phyloP scores from a whole-genome alignment of 208 protist species.

The Trypanosomatidae sp. region DNA sequence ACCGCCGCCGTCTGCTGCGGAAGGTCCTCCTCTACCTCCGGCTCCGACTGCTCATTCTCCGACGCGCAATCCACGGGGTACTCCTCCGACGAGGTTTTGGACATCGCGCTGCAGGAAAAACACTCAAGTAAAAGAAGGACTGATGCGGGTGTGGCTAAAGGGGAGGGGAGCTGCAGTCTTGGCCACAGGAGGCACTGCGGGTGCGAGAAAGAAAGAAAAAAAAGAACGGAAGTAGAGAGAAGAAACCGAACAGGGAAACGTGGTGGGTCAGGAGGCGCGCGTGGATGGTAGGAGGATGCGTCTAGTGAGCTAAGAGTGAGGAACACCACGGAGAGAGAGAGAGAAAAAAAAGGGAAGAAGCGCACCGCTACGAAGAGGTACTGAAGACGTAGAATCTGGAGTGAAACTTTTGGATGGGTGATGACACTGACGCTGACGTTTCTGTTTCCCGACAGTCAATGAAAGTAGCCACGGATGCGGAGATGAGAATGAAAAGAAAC shows the following conservation, averaged over 20 bases:
- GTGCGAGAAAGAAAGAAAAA: not conserved
- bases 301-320: not conserved
- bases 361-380: not conserved
- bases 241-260: too few relatives aligned
- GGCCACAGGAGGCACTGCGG: not conserved
- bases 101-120: not conserved
- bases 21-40: too few relatives aligned
- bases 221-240: not conserved
- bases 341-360: not conserved
- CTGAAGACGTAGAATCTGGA: not conserved
- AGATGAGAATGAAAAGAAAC: not conserved
- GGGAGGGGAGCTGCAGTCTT: too few relatives aligned
- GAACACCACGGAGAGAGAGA: not conserved
- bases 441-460: not conserved
- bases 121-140: not conserved
- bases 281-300: too few relatives aligned
- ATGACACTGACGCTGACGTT: not conserved
- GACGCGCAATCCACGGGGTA: too few relatives aligned
- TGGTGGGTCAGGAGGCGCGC: too few relatives aligned
- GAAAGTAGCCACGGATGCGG: not conserved
- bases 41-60: too few relatives aligned
- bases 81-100: slow-evolving; percentile 2
- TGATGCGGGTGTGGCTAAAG: not conserved
- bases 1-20: not conserved
- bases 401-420: not conserved